Evolutionary conservation across 1,139 yeast genomes (phyloP), one percentile per base, ranked within the genome.

Genomic region (Komagataea norvegica): DNA sequence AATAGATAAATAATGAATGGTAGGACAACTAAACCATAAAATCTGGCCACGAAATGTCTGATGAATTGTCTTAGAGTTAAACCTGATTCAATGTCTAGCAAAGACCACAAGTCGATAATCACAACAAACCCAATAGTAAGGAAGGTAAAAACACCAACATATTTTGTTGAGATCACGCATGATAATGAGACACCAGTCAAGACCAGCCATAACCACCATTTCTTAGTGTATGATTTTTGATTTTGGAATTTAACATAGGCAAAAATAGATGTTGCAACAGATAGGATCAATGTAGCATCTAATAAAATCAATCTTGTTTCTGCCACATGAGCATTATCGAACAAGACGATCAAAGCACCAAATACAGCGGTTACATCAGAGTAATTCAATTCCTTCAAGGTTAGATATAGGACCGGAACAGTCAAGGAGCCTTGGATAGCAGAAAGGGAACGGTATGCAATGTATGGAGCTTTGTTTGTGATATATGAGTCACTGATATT

Each of bases 91-190:
- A 77, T 65, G 54, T 91, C 97, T 36, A 89, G 67, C 51, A 91
- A 67, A 43, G 74, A 72, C 96, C 97, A 93, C 52, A 93, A 69
- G 59, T 93, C 97, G 55, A 81, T 73, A 6, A 75, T 51, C 6
- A 91, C 97, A 13, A 95, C 96, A 43, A 74, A 61, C 24, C 99
- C 98, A 50, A 91, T 74, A 41, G 95, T 81, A 39, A 80, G 70
- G 59, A 81, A 91, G 1, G 97, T 88, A 67, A 91, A 82, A 6
- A 84, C 82, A 57, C 99, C 99, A 25, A 91, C 96, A 57, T 91
- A 93, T 60, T 91, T 91, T 38, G 97, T 89, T 31, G 95, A 80
- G 44, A 91, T 89, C 29, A 88, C 96, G 59, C 89, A 81, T 0
- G 96, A 85, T 45, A 91, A 72, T 1, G 93, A 72, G 7, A 87